A percentile compares a stretch with the other conserved stretches of the same genome.
Evolutionary conservation across 495 filamentous ascomycete species (phyloP).

Genomic region (Hamigera avellanea): DNA sequence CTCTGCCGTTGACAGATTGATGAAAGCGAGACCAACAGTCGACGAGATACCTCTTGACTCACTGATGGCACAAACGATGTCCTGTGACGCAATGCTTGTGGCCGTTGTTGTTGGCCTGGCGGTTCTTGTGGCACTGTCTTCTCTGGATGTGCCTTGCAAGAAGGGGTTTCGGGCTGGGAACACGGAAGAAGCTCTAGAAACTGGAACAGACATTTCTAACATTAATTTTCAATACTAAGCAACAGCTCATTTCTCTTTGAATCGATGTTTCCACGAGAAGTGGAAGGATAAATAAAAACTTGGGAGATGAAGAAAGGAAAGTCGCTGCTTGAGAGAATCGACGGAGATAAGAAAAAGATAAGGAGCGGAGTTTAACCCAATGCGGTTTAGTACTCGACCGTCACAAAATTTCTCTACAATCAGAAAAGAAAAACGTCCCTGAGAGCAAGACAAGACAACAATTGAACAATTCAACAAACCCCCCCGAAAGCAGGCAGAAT

Average conservation of each 20-base stretch:
- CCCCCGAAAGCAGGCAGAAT: slow-evolving; percentile 34
- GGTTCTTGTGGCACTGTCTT: slow-evolving; percentile 29
- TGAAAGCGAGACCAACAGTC: slow-evolving; percentile 78
- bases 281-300: too few species aligned
- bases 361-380: slow-evolving; percentile 9
- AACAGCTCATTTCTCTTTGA: too few species aligned
- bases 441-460: neutral
- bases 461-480: neutral
- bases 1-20: slow-evolving; percentile 76
- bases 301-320: too few species aligned
- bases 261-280: too few species aligned
- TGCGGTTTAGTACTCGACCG: slow-evolving; percentile 12
- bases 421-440: neutral
- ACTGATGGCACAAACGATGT: slow-evolving; percentile 80
- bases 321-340: too few species aligned
- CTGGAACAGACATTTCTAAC: neutral
- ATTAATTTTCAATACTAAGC: too few species aligned
- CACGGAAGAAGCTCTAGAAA: slow-evolving; percentile 14
- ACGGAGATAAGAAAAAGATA: neutral
- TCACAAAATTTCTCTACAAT: slow-evolving; percentile 13
- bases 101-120: slow-evolving; percentile 48
- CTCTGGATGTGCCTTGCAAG: slow-evolving; percentile 12
- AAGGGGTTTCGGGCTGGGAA: slow-evolving; percentile 10
- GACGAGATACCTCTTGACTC: slow-evolving; percentile 79
- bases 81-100: slow-evolving; percentile 59